phyloP scores from a whole-genome alignment of 495 filamentous ascomycete species.

The Penicillium simplicissimum region DNA sequence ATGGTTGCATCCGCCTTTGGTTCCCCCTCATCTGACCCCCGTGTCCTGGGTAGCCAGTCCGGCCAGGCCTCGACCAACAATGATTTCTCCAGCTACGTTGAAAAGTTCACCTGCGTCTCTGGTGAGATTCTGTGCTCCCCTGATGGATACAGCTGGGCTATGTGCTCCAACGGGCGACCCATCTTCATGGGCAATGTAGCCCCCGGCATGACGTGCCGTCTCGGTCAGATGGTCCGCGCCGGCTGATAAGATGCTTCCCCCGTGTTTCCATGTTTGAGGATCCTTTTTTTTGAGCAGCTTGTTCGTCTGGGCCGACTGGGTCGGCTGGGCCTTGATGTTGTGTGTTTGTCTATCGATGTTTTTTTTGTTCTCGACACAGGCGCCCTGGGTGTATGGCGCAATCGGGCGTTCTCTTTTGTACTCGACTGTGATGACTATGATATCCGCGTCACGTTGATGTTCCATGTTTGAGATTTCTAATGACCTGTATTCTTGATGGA shows the following conservation, averaged over 20 bases:
- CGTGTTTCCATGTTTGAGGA: neutral
- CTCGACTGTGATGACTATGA: conserved; percentile 7
- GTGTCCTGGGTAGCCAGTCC: conserved; percentile 4
- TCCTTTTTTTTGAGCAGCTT: neutral
- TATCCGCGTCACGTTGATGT: conserved; percentile 16
- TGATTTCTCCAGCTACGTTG: conserved; percentile 20
- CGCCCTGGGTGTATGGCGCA: neutral
- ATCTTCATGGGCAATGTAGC: conserved; percentile 46
- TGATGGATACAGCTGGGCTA: conserved; percentile 39
- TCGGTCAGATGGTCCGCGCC: conserved; percentile 31
- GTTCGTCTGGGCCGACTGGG: conserved; percentile 1
- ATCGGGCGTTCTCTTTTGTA: neutral
- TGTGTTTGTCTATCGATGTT: neutral
- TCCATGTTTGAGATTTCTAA: conserved; percentile 21
- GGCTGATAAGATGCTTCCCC: conserved; percentile 2
- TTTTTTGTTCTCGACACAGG: conserved; percentile 5
- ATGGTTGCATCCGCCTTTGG: conserved; percentile 22
- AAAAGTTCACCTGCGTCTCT: conserved; percentile 22
- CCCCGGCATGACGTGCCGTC: conserved; percentile 38
- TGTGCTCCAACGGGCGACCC: conserved; percentile 36
- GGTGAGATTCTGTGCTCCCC: conserved; percentile 41
- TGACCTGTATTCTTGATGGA: conserved; percentile 11
- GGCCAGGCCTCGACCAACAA: conserved; percentile 20
- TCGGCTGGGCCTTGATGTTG: neutral
- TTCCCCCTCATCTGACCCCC: conserved; percentile 14